phyloP scores from a whole-genome alignment of 2,329 filamentous ascomycete species.

The Escovopsis sp. region DNA sequence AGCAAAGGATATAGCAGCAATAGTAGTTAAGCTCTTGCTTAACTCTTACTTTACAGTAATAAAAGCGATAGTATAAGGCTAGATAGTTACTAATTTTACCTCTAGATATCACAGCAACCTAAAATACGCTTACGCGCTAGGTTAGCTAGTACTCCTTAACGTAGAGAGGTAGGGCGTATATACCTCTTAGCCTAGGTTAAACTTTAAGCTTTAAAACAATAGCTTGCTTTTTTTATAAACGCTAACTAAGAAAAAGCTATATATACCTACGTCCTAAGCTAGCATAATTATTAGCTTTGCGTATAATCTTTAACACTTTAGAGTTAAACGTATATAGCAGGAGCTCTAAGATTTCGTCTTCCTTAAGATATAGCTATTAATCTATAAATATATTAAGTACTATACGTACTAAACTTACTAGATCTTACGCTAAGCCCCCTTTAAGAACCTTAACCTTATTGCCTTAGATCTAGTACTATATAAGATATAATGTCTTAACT shows the following conservation, averaged over 20 bases:
- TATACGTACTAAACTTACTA: not conserved
- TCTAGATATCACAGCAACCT: too few species aligned
- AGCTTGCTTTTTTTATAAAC: too few species aligned
- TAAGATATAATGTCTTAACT: not conserved
- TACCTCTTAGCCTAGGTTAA: too few species aligned
- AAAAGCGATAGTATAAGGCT: not conserved
- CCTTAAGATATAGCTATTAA: not conserved
- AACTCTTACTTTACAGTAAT: not conserved
- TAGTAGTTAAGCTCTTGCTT: not conserved
- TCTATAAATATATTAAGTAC: not conserved
- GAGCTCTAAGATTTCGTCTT: not conserved
- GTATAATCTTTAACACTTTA: not conserved
- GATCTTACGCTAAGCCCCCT: not conserved
- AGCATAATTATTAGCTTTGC: not conserved
- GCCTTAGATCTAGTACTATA: not conserved
- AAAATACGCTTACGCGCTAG: too few species aligned
- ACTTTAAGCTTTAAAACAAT: not conserved
- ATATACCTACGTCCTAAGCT: not conserved
- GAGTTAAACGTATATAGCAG: not conserved
- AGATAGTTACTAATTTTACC: not conserved
- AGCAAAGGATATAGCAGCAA: too few species aligned
- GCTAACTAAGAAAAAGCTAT: too few species aligned
- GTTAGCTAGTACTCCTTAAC: too few species aligned
- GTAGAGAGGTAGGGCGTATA: not conserved
- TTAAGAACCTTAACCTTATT: too few species aligned